These are phyloP conservation scores for Chaetomiaceae sp. DNA, from an alignment of 2,329 filamentous ascomycete genomes.

Conservation along the genomic window DNA sequence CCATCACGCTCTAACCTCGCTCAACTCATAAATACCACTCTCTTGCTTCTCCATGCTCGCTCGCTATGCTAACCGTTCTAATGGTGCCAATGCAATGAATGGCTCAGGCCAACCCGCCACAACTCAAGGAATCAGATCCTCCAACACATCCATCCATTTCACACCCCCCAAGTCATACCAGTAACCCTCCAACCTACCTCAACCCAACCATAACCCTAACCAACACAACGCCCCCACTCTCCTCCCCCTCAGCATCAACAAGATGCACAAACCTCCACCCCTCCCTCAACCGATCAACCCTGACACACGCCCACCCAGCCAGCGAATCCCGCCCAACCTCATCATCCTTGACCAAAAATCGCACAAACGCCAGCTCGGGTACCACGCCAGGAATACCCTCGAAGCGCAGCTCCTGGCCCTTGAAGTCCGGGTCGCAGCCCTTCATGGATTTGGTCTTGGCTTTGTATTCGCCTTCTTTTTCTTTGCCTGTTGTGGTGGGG, in stretches of 20 bases:
- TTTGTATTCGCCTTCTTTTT: constrained; percentile 53
- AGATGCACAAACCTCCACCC: constrained; percentile 77
- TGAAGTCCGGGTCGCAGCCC: constrained; percentile 60
- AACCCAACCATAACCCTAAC: constrained; percentile 65
- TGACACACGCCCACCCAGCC: constrained; percentile 83
- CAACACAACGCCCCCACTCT: constrained; percentile 65
- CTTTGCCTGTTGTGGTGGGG: constrained; percentile 44
- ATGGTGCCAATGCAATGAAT: too few species aligned
- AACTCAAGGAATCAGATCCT: neutral
- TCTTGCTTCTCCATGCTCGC: too few species aligned
- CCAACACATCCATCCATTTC: neutral
- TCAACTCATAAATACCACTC: too few species aligned
- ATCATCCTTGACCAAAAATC: constrained; percentile 85
- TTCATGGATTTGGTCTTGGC: constrained; percentile 50
- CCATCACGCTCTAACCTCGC: too few species aligned
- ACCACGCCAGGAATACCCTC: constrained; percentile 51
- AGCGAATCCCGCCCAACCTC: constrained; percentile 73
- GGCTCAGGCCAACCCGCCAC: too few species aligned
- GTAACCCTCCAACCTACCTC: neutral
- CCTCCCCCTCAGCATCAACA: constrained; percentile 57
- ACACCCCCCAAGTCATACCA: too few species aligned
- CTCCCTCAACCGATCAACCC: constrained; percentile 70
- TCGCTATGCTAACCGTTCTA: too few species aligned
- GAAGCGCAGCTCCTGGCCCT: constrained; percentile 54
- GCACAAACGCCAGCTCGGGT: constrained; percentile 66